A percentile compares a stretch with the other conserved stretches of the same genome.
Conservation (phyloP, 1,284 basidiomycete genomes). For the Polyporus tsugae region DNA sequence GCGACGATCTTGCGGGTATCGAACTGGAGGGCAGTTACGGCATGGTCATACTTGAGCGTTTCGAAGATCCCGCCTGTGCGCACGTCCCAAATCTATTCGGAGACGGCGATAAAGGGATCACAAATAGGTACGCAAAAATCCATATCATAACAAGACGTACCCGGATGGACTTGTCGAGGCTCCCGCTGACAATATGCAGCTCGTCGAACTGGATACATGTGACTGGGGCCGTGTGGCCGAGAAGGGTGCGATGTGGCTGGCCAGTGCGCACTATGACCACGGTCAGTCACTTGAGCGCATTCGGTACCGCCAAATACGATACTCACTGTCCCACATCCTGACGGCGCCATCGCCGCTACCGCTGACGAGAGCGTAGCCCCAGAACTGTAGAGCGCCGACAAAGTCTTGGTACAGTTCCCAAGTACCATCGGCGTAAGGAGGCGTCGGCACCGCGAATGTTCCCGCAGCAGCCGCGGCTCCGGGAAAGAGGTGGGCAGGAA, state of each 20-base stretch:
- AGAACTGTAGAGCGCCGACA: conserved; percentile 97
- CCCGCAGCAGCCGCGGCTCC: conserved; percentile 66
- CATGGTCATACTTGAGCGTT: conserved; percentile 91
- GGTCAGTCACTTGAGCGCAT: conserved; percentile 11
- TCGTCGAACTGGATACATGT: conserved; percentile 98
- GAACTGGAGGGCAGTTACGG: conserved; percentile 93
- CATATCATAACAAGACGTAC: conserved; percentile 54
- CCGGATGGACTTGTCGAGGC: conserved; percentile 92
- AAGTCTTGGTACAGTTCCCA: conserved; percentile 98
- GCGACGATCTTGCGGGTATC: conserved; percentile 94
- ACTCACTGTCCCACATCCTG: conserved; percentile 98
- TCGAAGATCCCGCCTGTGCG: conserved; percentile 90
- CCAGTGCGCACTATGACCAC: conserved; percentile 90
- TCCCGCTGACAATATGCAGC: conserved; percentile 90
- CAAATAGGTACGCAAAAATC: neutral
- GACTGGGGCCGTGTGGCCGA: conserved; percentile 94
- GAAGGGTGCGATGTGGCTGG: conserved; percentile 92
- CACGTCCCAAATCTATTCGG: conserved; percentile 92
- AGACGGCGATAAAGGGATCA: neutral
- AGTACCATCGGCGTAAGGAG: conserved; percentile 89
- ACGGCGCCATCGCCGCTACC: conserved; percentile 97
- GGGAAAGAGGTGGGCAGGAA: conserved; percentile 58
- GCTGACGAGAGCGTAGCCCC: conserved; percentile 97
- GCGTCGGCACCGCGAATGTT: conserved; percentile 83
- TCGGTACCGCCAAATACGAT: conserved; percentile 15